phyloP scores from a whole-genome alignment of 306 rosid species.

The Trifolium repens region DNA sequence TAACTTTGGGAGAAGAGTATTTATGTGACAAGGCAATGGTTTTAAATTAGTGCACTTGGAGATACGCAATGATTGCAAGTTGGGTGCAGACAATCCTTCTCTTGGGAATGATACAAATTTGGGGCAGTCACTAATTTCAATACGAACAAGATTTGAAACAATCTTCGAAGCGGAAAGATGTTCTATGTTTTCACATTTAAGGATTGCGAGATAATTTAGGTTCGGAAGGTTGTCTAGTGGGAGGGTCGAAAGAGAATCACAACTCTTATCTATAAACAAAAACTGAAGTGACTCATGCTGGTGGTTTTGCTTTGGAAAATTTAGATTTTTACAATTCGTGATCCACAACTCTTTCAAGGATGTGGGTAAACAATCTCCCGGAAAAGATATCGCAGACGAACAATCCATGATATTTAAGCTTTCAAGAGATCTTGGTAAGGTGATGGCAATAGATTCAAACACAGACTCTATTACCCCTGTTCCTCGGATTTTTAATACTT shows the following conservation, averaged over 20 bases:
- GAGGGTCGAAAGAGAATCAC: constrained; percentile 3
- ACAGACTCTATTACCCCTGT: neutral
- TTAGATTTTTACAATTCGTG: neutral
- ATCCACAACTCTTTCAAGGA: neutral
- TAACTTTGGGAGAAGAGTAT: constrained; percentile 12
- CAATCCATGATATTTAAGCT: rapidly evolving
- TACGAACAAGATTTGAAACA: neutral
- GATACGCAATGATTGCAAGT: neutral
- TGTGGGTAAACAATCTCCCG: neutral
- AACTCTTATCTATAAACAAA: neutral
- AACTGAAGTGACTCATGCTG: neutral
- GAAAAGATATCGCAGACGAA: neutral
- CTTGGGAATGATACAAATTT: neutral
- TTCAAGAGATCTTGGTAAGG: neutral
- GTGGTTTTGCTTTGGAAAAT: neutral
- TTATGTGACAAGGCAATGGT: neutral
- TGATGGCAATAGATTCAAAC: neutral
- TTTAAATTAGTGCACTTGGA: neutral
- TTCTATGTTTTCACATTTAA: neutral
- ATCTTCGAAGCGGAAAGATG: neutral
- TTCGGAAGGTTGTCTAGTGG: neutral
- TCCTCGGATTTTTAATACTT: neutral
- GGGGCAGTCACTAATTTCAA: rapidly evolving
- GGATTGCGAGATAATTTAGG: rapidly evolving
- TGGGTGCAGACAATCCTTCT: constrained; percentile 2